Conservation (phyloP, 495 filamentous ascomycete species). For the Cercophora sp. region DNA sequence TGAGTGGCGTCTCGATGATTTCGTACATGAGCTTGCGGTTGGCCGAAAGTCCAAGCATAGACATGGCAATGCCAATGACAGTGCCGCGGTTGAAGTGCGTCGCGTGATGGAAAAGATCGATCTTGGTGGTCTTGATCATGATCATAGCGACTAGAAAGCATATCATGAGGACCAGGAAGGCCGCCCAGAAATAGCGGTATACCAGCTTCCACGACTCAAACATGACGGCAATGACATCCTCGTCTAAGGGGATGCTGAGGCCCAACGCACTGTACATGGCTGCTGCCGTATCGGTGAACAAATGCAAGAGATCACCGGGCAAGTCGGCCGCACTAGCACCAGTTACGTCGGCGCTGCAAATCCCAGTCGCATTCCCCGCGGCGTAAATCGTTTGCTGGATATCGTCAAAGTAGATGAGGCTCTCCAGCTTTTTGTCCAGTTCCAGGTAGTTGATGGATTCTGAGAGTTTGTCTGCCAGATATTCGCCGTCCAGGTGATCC, state of each 20-base stretch:
- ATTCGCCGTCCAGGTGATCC: conserved; percentile 28
- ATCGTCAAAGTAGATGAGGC: conserved; percentile 11
- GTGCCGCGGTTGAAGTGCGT: conserved; percentile 6
- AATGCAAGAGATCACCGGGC: neutral
- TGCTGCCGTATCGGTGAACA: conserved; percentile 2
- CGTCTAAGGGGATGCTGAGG: conserved; percentile 10
- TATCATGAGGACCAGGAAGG: conserved; percentile 14
- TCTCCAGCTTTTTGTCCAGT: conserved; percentile 22
- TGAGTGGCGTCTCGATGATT: conserved; percentile 13
- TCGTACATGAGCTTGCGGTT: conserved; percentile 14
- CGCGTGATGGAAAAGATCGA: conserved; percentile 17
- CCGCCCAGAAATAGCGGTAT: conserved; percentile 22
- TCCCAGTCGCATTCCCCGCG: conserved; percentile 13
- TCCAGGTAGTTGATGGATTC: conserved; percentile 11
- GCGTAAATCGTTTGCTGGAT: neutral
- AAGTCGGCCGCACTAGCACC: conserved; percentile 2
- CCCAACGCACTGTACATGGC: conserved; percentile 20
- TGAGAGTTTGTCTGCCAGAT: conserved; percentile 8
- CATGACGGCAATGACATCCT: conserved; percentile 13
- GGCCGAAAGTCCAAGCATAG: conserved; percentile 12
- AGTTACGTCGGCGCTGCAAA: conserved; percentile 9
- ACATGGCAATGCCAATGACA: conserved; percentile 5
- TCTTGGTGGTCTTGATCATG: conserved; percentile 20
- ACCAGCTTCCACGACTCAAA: conserved; percentile 24
- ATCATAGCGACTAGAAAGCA: conserved; percentile 20